Base-by-base conservation (phyloP, 2,329 filamentous ascomycete genomes). In the Tetracladium maxilliforme region DNA sequence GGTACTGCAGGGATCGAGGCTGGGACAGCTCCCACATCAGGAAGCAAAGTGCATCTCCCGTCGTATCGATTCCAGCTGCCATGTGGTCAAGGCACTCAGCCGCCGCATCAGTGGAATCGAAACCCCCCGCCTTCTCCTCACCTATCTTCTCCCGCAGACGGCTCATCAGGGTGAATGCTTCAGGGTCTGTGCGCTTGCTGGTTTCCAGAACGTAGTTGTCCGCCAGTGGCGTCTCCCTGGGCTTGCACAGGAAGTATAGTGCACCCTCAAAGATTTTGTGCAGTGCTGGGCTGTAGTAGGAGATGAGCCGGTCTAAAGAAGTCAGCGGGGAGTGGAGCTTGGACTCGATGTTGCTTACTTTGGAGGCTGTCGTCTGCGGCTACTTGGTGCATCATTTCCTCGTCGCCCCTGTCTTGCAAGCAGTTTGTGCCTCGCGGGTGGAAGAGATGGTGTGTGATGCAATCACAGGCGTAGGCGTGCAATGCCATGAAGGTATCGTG, bases 1-100 rank as follows among this genome's bases (percentile, higher is more conserved):
- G 73, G 24, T 66, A 51, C 3, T 42, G 30, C 2, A 51, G 36
- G 5, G 63, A 71, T 6, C 56, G 46, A 3, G 70, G 66, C 33
- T 67, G 64, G 3, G 74, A 80, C 3, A 81, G 54, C 40, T 78
- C 64, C 61, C 72, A 74, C 66, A 81, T 73, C 9, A 80, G 52
- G 40, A 79, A 79, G 39, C 71, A 78, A 1, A 80, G 52, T 0
- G 60, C 70, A 35, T 80, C 74, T 10, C 73, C 72, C 0, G 74
- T 79, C 1, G 75, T 80, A 37, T 80, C 74, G 31, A 80, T 77
- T 1, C 74, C 75, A 0, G 74, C 74, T 0, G 65, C 70, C 66
- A 80, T 70, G 43, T 80, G 74, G 36, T 80, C 74, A 29, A 76
- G 61, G 37, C 70, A 76, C 45, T 81, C 75, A 12, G 73, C 72